phyloP scores from a whole-genome alignment of 108 stramenopile genomes.

The Cyclotella kingstonii region DNA sequence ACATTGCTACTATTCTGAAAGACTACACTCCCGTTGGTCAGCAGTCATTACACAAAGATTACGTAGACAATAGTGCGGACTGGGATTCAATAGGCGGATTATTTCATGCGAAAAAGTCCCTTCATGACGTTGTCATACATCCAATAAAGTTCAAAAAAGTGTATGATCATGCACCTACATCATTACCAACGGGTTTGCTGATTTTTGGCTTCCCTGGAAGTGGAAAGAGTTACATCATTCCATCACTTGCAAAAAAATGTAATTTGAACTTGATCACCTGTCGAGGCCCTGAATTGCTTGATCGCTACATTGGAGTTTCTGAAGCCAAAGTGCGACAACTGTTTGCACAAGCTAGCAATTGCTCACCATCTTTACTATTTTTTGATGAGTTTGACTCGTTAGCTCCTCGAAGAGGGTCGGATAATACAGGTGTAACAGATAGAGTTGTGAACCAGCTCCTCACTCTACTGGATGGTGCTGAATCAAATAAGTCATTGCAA shows the following conservation, averaged over 20 bases:
- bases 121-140: conserved; percentile 56
- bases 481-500: conserved; percentile 39
- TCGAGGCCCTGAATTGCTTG: conserved; percentile 94
- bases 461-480: conserved; percentile 92
- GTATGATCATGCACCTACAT: conserved; percentile 62
- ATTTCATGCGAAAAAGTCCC: conserved; percentile 60
- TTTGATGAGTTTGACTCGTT: conserved; percentile 96
- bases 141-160: conserved; percentile 70
- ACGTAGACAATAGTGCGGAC: conserved; percentile 8
- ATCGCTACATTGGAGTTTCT: conserved; percentile 96
- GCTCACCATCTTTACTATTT: conserved; percentile 92
- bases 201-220: conserved; percentile 77
- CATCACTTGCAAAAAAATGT: conserved; percentile 83
- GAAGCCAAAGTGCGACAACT: conserved; percentile 94
- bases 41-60: conserved; percentile 32
- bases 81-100: conserved; percentile 80
- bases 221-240: conserved; percentile 84
- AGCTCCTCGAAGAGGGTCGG: conserved; percentile 92
- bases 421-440: conserved; percentile 97
- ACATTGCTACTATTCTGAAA: conserved; percentile 29
- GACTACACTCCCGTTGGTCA: conserved; percentile 44
- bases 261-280: conserved; percentile 87
- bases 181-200: conserved; percentile 73
- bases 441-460: conserved; percentile 97
- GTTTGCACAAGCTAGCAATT: conserved; percentile 87